phyloP scores from a whole-genome alignment of 257 asterid genomes.

The Solanum pinnatisectum region DNA sequence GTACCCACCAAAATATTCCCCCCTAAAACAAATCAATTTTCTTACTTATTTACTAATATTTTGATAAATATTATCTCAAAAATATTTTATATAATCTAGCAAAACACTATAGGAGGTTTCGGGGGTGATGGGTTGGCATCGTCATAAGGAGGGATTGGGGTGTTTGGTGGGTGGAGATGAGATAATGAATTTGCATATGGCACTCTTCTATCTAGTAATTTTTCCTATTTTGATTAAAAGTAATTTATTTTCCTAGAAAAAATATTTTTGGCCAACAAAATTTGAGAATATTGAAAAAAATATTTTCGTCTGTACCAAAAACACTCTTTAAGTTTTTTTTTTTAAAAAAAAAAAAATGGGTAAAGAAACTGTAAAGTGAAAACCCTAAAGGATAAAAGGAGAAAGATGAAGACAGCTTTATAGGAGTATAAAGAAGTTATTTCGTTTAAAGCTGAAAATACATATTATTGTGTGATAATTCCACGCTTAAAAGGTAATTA shows the following conservation, averaged over 20 bases:
- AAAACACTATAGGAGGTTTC: background rate
- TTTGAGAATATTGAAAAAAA: background rate
- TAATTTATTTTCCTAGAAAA: background rate
- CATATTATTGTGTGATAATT: background rate
- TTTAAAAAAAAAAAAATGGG: fast-evolving
- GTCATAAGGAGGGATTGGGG: background rate
- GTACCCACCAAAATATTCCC: background rate
- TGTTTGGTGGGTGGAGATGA: background rate
- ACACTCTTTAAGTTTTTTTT: background rate
- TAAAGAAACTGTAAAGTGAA: background rate
- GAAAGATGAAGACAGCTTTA: constrained; percentile 2
- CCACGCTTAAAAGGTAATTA: background rate
- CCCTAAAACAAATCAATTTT: background rate
- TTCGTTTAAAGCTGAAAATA: background rate
- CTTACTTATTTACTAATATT: background rate
- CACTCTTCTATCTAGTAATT: background rate
- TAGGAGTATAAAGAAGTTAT: background rate
- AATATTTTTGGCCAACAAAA: background rate
- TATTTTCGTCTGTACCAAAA: background rate
- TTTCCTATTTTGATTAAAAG: background rate
- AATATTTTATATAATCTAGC: background rate
- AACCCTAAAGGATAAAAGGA: background rate
- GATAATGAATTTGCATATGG: background rate
- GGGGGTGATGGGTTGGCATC: background rate
- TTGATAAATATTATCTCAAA: background rate